Base-by-base conservation (phyloP, 2,329 filamentous ascomycete genomes). In the Alternaria triticimaculans region DNA sequence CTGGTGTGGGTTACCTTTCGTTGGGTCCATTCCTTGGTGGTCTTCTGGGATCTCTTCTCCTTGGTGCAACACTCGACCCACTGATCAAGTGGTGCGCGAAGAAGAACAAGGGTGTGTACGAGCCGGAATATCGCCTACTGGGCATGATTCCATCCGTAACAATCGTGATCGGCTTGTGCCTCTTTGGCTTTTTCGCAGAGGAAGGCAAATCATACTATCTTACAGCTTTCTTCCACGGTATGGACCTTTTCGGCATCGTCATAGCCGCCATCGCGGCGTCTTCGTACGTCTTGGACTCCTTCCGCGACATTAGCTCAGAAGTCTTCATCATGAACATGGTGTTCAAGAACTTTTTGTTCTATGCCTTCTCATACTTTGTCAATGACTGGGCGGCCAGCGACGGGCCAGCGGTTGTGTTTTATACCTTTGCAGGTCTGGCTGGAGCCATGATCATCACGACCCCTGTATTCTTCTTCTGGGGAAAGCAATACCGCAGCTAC, bases 91-190 rank as follows among this genome's bases (percentile, higher is more conserved):
- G 78, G 73, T 80, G 85, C 59, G 82, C 84, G 5, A 82, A 81
- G 70, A 81, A 78, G 64, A 87, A 86, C 70, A 77, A 76, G 20
- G 85, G 85, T n/a, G 76, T 86, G 51, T 87, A 86, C 72, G 85
- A 87, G 69, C 85, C 85, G 6, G 85, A 87, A 68, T 87, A 86
- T 67, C 81, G 85, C 10, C 77, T 85, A 9, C 75, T 83, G 6
- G 65, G 58, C 26, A 70, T 71, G 67, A 68, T 80, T 4, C 75
- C 77, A 14, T 71, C 75, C 1, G 66, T 82, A 4, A 49, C 77
- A 2, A 72, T 76, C 6, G 78, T 79, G 10, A 72, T 79, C 15
- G 80, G 80, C 20, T 77, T 83, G 51, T 80, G 80, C 60, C 73
- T 78, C 2, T 83, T 82, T 58, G 81, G 82, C 3, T 71, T 78